Evolutionary conservation across 2,329 filamentous ascomycete genomes (phyloP).

Genomic region (Phialocephala sp.): DNA sequence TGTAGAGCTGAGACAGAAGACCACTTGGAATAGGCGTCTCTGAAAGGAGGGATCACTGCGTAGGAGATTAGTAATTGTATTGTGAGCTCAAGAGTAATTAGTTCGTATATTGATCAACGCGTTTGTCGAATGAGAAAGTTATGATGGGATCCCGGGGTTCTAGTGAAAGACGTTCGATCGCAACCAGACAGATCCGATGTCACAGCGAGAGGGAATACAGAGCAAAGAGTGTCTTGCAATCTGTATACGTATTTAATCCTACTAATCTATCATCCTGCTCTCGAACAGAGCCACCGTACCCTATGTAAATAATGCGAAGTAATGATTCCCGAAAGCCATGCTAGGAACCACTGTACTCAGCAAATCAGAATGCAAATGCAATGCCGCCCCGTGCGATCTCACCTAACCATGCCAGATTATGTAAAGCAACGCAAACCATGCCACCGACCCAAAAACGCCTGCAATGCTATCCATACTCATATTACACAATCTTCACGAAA

Average conservation of each 20-base stretch:
- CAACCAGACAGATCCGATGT: too few relatives aligned
- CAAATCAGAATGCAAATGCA: neutral
- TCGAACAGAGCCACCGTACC: neutral
- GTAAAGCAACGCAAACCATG: neutral
- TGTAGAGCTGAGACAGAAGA: too few relatives aligned
- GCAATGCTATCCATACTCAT: constrained; percentile 11
- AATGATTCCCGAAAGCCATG: neutral
- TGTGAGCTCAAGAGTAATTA: too few relatives aligned
- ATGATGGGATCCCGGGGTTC: too few relatives aligned
- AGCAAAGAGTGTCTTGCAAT: neutral
- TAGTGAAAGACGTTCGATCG: too few relatives aligned
- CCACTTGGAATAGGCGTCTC: too few relatives aligned
- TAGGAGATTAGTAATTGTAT: too few relatives aligned
- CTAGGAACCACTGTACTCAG: neutral
- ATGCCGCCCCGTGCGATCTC: neutral
- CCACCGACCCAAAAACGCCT: neutral
- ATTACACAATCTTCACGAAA: neutral
- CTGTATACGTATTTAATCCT: neutral
- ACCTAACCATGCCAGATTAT: neutral
- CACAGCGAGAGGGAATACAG: too few relatives aligned
- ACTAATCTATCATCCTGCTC: neutral
- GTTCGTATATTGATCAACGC: too few relatives aligned
- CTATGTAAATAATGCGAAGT: neutral
- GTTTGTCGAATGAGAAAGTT: too few relatives aligned
- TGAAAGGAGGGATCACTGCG: too few relatives aligned